These are phyloP conservation scores for Metroxylon sagu DNA, from an alignment of 176 grass and related monocot genomes.

Conservation along the genomic window DNA sequence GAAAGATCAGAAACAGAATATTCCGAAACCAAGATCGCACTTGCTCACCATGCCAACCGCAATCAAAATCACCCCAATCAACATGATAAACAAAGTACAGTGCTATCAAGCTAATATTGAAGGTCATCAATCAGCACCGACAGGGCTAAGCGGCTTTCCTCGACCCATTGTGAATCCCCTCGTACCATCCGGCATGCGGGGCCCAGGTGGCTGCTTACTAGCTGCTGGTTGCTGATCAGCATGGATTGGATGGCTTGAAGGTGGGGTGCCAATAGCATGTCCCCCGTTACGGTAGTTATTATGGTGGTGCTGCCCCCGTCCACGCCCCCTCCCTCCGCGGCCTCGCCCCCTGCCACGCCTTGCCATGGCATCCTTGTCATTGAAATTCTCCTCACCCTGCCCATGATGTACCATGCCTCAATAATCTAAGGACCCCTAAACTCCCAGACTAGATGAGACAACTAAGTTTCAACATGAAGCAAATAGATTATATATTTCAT, in stretches of 20 bases:
- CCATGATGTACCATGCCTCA: slow-evolving; percentile 1
- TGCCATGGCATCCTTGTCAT: slow-evolving; percentile 33
- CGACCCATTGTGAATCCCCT: slow-evolving; percentile 76
- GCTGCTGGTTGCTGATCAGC: slow-evolving; percentile 21
- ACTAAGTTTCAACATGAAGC: too few relatives aligned
- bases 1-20: too few relatives aligned
- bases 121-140: slow-evolving; percentile 10
- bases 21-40: too few relatives aligned
- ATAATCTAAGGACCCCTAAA: too few relatives aligned
- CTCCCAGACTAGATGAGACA: too few relatives aligned
- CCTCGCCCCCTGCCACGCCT: slow-evolving; percentile 45
- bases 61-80: too few relatives aligned
- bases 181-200: slow-evolving; percentile 76
- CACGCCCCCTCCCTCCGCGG: slow-evolving; percentile 43
- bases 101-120: background rate
- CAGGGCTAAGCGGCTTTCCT: slow-evolving; percentile 37
- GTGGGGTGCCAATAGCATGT: slow-evolving; percentile 19
- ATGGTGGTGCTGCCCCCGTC: slow-evolving; percentile 41
- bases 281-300: slow-evolving; percentile 32
- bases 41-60: too few relatives aligned
- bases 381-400: slow-evolving; percentile 46
- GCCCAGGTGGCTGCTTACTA: slow-evolving; percentile 65
- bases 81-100: too few relatives aligned
- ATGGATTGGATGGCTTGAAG: slow-evolving; percentile 28
- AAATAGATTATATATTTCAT: too few relatives aligned